phyloP scores from a whole-genome alignment of 2,329 filamentous ascomycete genomes.

The Hymenoscyphus albidus region DNA sequence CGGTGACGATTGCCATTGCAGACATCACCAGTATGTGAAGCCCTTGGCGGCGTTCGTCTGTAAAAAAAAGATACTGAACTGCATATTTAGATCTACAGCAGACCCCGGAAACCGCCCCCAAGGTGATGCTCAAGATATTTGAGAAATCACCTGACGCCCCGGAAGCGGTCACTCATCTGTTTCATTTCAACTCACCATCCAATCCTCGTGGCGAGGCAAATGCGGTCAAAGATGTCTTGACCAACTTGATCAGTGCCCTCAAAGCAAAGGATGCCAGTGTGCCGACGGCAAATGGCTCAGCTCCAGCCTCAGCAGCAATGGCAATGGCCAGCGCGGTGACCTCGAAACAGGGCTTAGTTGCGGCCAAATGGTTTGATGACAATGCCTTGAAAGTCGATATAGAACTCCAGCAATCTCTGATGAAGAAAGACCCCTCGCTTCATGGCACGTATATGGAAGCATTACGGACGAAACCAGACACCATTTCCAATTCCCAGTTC shows the following conservation, averaged over 20 bases:
- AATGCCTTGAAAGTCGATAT: constrained; percentile 71
- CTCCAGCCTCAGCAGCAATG: constrained; percentile 64
- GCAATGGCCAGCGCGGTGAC: constrained; percentile 69
- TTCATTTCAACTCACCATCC: constrained; percentile 77
- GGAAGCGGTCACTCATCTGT: constrained; percentile 70
- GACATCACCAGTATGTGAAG: constrained; percentile 73
- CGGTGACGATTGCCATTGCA: constrained; percentile 65
- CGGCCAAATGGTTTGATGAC: constrained; percentile 75
- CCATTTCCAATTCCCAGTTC: constrained; percentile 75
- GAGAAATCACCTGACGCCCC: constrained; percentile 58
- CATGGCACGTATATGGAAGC: constrained; percentile 86
- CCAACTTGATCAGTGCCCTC: constrained; percentile 62
- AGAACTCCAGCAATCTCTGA: constrained; percentile 79
- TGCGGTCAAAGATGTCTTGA: constrained; percentile 76
- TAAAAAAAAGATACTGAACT: constrained; percentile 9
- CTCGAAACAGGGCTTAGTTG: constrained; percentile 42
- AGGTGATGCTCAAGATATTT: constrained; percentile 93
- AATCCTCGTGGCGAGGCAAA: constrained; percentile 82
- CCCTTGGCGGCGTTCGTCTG: constrained; percentile 11
- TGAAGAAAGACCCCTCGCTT: constrained; percentile 73
- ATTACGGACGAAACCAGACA: constrained; percentile 75
- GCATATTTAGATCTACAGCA: constrained; percentile 75
- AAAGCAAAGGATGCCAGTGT: constrained; percentile 42
- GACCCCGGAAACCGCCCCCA: constrained; percentile 79
- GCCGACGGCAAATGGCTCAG: constrained; percentile 28